These are phyloP conservation scores for Solanum commersonii DNA, from an alignment of 257 asterid genomes.

Conservation along the genomic window DNA sequence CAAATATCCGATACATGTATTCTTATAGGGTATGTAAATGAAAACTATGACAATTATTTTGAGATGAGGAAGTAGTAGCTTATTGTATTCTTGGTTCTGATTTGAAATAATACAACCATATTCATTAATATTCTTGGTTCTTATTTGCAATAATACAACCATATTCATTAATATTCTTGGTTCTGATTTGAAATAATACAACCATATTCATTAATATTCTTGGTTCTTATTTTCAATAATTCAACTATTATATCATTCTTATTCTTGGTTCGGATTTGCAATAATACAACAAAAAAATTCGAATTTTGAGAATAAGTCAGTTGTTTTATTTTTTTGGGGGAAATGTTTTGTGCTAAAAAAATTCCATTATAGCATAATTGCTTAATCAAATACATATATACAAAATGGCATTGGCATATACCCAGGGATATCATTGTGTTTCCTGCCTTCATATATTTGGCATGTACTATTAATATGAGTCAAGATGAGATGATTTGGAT, in stretches of 20 bases:
- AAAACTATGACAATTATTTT: neutral
- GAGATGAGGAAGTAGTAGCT: neutral
- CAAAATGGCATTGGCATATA: neutral
- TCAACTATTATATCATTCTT: neutral
- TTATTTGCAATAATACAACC: neutral
- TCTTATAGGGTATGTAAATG: neutral
- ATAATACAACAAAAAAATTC: neutral
- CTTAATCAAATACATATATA: neutral
- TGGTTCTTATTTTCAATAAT: neutral
- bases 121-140: neutral
- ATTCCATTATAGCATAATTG: neutral
- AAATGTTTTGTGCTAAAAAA: neutral
- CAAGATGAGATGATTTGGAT: neutral
- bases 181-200: neutral
- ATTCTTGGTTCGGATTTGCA: neutral
- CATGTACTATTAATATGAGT: neutral
- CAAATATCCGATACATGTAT: neutral
- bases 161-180: neutral
- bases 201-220: neutral
- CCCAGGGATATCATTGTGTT: neutral
- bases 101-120: neutral
- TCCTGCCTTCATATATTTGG: neutral
- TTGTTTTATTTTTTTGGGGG: neutral
- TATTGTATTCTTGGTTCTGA: neutral
- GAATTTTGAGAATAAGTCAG: neutral